Evolutionary conservation across 768 basidiomycete genomes (phyloP).

Genomic region (Leccinum variicolor): DNA sequence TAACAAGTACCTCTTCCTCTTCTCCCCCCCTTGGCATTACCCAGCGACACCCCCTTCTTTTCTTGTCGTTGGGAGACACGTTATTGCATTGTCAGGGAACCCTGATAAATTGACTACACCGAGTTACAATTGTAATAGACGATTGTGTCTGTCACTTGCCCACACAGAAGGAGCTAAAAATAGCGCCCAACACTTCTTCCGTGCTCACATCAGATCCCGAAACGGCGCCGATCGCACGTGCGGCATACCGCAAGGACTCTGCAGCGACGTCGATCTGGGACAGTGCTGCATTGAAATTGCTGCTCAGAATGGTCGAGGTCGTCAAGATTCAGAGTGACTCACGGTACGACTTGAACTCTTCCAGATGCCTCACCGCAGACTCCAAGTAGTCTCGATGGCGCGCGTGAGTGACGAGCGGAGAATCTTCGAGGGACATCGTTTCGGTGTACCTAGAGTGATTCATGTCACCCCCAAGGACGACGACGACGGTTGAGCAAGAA

Average conservation of each 20-base stretch:
- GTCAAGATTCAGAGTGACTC: constrained; percentile 6
- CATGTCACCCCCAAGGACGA: background rate
- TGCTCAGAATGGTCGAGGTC: background rate
- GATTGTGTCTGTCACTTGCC: constrained; percentile 52
- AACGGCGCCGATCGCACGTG: constrained; percentile 79
- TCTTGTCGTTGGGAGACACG: background rate
- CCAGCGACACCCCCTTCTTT: background rate
- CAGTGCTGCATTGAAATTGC: constrained; percentile 37
- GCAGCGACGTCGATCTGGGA: constrained; percentile 80
- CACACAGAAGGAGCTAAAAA: constrained; percentile 88
- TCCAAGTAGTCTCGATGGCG: constrained; percentile 79
- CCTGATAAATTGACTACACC: background rate
- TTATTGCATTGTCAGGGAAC: background rate
- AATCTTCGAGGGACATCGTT: constrained; percentile 16
- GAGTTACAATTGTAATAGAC: constrained; percentile 2
- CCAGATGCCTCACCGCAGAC: constrained; percentile 44
- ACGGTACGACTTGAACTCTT: constrained; percentile 32
- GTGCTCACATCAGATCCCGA: constrained; percentile 69
- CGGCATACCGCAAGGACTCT: constrained; percentile 86
- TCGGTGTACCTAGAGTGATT: constrained; percentile 17
- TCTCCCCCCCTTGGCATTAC: background rate
- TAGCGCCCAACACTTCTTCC: constrained; percentile 78
- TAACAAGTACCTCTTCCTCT: background rate
- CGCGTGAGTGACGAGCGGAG: constrained; percentile 72
- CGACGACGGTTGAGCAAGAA: background rate